phyloP scores from a whole-genome alignment of 2,329 filamentous ascomycete species.

The Berkeleyomyces rouxiae region DNA sequence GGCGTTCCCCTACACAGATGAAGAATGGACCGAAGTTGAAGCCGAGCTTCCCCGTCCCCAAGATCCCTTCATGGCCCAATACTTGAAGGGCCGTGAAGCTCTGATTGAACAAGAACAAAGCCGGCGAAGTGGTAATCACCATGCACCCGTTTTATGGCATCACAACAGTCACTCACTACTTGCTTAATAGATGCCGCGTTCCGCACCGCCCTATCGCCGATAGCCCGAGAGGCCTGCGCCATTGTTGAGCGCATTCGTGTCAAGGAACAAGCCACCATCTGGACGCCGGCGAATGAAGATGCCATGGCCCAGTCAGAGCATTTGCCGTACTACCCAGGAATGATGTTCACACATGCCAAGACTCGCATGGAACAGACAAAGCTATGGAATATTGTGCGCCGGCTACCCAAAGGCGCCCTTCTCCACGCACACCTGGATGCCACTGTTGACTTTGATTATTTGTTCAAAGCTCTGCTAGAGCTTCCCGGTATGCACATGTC shows the following conservation, averaged over 20 bases:
- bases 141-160: neutral
- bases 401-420: slow-evolving; percentile 77
- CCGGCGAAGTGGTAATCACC: slow-evolving; percentile 40
- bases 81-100: slow-evolving; percentile 56
- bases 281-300: slow-evolving; percentile 60
- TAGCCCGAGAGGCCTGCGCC: slow-evolving; percentile 57
- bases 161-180: slow-evolving; percentile 16
- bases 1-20: slow-evolving; percentile 30
- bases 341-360: slow-evolving; percentile 84
- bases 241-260: slow-evolving; percentile 68
- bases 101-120: slow-evolving; percentile 69
- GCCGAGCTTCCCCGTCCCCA: slow-evolving; percentile 38
- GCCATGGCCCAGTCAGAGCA: slow-evolving; percentile 43
- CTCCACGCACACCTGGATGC: slow-evolving; percentile 82
- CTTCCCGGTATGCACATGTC: slow-evolving; percentile 62
- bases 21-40: slow-evolving; percentile 42
- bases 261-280: slow-evolving; percentile 58
- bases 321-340: slow-evolving; percentile 61
- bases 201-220: slow-evolving; percentile 57
- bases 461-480: slow-evolving; percentile 54
- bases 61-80: slow-evolving; percentile 70
- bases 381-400: slow-evolving; percentile 69
- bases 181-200: slow-evolving; percentile 43
- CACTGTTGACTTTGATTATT: slow-evolving; percentile 74
- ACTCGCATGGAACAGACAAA: slow-evolving; percentile 70